These are phyloP conservation scores for Amesomyces nigricolor DNA, from an alignment of 2,329 filamentous ascomycete species.

Conservation along the genomic window DNA sequence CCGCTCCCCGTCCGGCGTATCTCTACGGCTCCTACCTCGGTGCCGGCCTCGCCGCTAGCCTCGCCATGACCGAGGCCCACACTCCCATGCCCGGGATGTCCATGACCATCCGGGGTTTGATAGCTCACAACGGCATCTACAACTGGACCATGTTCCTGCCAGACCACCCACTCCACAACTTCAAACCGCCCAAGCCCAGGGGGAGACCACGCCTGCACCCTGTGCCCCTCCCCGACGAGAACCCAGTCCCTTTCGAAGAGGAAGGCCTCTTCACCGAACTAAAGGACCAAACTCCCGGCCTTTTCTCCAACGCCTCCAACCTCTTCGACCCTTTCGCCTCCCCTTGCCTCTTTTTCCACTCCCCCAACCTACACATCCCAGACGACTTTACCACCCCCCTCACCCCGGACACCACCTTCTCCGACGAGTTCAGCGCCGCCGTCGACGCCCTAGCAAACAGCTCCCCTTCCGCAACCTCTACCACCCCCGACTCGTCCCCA, in stretches of 20 bases:
- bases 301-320: conserved; percentile 46
- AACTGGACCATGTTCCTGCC: conserved; percentile 59
- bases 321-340: conserved; percentile 58
- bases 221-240: conserved; percentile 14
- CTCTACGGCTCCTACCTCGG: conserved; percentile 55
- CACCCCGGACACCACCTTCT: not conserved
- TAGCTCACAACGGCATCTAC: conserved; percentile 56
- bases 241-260: conserved; percentile 24
- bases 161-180: conserved; percentile 42
- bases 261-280: conserved; percentile 36
- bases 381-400: conserved; percentile 35
- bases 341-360: conserved; percentile 53
- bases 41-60: conserved; percentile 49
- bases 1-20: conserved; percentile 32
- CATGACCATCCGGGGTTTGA: conserved; percentile 47
- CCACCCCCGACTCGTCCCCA: not conserved
- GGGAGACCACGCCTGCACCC: not conserved
- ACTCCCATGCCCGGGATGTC: conserved; percentile 29
- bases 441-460: conserved; percentile 12
- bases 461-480: not conserved
- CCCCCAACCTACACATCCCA: conserved; percentile 43
- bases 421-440: conserved; percentile 7
- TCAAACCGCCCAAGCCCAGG: not conserved
- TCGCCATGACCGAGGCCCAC: conserved; percentile 52
- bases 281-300: conserved; percentile 31